Conservation (phyloP, 495 filamentous ascomycete genomes). For the Ascodesmis nigricans region DNA sequence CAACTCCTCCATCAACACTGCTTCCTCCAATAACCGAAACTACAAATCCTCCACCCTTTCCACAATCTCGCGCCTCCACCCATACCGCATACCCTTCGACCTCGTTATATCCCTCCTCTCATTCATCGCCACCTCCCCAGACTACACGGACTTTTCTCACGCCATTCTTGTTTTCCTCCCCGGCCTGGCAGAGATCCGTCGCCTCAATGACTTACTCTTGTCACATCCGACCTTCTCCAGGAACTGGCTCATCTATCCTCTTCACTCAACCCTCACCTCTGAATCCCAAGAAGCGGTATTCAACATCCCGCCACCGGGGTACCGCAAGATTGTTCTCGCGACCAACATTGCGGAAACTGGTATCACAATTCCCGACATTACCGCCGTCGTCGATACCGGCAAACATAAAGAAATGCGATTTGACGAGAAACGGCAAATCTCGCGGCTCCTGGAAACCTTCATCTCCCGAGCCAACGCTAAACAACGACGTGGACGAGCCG, state of each 20-base stretch:
- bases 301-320: conserved; percentile 53
- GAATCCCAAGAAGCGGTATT: conserved; percentile 92
- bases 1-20: conserved; percentile 23
- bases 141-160: conserved; percentile 51
- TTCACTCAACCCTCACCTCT: conserved; percentile 87
- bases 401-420: conserved; percentile 94
- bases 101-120: conserved; percentile 54
- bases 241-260: conserved; percentile 59
- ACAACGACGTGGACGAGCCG: conserved; percentile 78
- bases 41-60: conserved; percentile 56
- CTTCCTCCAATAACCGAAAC: conserved; percentile 31
- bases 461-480: conserved; percentile 88
- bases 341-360: conserved; percentile 96
- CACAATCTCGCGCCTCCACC: conserved; percentile 53
- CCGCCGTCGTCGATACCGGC: conserved; percentile 81
- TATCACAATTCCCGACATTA: conserved; percentile 92
- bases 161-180: conserved; percentile 88
- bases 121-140: conserved; percentile 42
- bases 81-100: conserved; percentile 68
- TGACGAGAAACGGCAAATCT: conserved; percentile 77
- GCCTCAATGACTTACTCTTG: conserved; percentile 58
- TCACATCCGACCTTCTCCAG: conserved; percentile 43
- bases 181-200: conserved; percentile 79
- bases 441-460: conserved; percentile 72
- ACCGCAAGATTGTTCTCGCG: conserved; percentile 76